These are phyloP conservation scores for Rhododendron mucronatum DNA, from an alignment of 148 eudicot species.

Conservation along the genomic window DNA sequence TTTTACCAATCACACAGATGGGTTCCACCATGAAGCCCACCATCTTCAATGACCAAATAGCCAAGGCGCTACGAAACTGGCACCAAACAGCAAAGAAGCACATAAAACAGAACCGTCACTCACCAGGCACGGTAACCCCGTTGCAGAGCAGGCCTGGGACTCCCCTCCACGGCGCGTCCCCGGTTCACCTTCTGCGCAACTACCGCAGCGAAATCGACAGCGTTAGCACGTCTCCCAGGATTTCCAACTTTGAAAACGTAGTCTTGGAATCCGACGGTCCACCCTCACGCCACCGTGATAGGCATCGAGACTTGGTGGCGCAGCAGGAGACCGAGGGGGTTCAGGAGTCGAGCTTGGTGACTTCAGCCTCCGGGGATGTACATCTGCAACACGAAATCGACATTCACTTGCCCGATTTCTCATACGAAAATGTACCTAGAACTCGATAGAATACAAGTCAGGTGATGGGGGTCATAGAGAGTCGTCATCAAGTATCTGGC, in stretches of 20 bases:
- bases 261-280: background rate
- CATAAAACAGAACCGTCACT: too few species aligned
- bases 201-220: constrained; percentile 17
- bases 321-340: background rate
- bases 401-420: background rate
- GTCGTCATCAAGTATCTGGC: background rate
- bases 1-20: too few species aligned
- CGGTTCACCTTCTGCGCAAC: constrained; percentile 14
- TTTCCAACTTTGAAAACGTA: background rate
- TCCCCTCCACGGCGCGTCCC: background rate
- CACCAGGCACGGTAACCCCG: too few species aligned
- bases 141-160: too few species aligned
- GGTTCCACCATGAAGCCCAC: too few species aligned
- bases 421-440: background rate
- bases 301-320: background rate
- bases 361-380: too few species aligned
- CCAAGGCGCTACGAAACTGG: too few species aligned
- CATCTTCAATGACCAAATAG: too few species aligned
- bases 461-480: background rate
- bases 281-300: background rate
- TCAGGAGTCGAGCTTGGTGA: too few species aligned
- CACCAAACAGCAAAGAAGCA: too few species aligned
- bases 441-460: background rate
- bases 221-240: background rate
- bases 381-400: background rate